Evolutionary conservation across 192 early-diverging fungal species (phyloP).

Genomic region (Ambispora gerdemannii): DNA sequence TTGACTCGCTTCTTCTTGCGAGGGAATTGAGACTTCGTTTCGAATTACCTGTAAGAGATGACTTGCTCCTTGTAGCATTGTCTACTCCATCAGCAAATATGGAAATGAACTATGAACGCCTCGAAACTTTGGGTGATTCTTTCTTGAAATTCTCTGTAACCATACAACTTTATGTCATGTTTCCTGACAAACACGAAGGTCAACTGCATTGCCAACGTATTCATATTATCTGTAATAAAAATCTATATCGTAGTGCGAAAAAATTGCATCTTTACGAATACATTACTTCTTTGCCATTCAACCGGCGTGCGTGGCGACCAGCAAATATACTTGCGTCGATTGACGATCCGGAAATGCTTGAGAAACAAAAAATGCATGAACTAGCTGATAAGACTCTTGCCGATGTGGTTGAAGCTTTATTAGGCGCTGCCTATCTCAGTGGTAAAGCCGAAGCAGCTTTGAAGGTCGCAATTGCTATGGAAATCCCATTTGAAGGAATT

Average conservation of each 20-base stretch:
- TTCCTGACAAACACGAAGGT: conserved; percentile 76
- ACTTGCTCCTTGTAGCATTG: conserved; percentile 62
- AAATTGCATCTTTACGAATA: conserved; percentile 53
- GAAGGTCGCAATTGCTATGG: conserved; percentile 51
- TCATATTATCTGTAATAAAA: conserved; percentile 70
- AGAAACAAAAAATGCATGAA: conserved; percentile 35
- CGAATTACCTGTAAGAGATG: conserved; percentile 40
- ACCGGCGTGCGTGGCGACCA: conserved; percentile 54
- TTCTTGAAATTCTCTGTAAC: conserved; percentile 78
- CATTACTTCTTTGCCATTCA: conserved; percentile 64
- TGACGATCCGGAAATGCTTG: conserved; percentile 28
- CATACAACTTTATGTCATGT: conserved; percentile 70
- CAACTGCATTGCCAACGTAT: conserved; percentile 70
- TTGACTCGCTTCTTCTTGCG: conserved; percentile 57
- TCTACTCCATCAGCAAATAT: conserved; percentile 67
- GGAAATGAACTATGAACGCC: conserved; percentile 78
- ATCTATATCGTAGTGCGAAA: conserved; percentile 59
- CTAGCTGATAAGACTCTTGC: conserved; percentile 85
- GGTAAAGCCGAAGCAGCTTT: conserved; percentile 54
- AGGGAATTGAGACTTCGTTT: conserved; percentile 43
- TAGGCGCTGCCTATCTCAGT: conserved; percentile 72
- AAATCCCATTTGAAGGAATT: conserved; percentile 56
- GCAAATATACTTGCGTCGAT: conserved; percentile 40
- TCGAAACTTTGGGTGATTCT: conserved; percentile 88
- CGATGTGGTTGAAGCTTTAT: conserved; percentile 78